A percentile compares a stretch with the other conserved stretches of the same genome.
Conservation (phyloP, 225 moss, liverwort and hornwort species). For the Rhytidiadelphus loreus region DNA sequence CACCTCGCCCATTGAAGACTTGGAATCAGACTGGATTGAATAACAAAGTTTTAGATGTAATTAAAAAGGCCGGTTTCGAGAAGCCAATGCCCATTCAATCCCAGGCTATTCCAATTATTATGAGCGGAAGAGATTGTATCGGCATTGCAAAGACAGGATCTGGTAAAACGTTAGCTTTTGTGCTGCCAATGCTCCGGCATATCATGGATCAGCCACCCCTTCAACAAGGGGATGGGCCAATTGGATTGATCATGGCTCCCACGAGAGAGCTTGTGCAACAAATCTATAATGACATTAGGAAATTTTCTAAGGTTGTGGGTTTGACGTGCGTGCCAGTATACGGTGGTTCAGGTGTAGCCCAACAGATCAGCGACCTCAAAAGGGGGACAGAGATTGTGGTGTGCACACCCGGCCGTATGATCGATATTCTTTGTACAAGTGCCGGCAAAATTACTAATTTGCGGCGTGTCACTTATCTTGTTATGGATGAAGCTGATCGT, state of each 20-base stretch:
- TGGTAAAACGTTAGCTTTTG: constrained; percentile 94
- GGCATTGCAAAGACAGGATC: constrained; percentile 99
- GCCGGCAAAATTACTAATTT: constrained; percentile 93
- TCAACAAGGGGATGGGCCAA: constrained; percentile 90
- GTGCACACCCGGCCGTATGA: constrained; percentile 98
- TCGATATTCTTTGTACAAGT: constrained; percentile 95
- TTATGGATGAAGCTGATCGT: constrained; percentile 99
- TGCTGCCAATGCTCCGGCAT: constrained; percentile 92
- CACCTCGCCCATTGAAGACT: constrained; percentile 84
- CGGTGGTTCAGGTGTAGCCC: constrained; percentile 94
- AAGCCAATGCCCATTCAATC: constrained; percentile 97
- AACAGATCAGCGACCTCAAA: constrained; percentile 94
- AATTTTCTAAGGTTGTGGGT: constrained; percentile 79
- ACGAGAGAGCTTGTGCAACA: constrained; percentile 98
- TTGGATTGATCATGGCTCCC: constrained; percentile 96
- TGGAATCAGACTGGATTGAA: constrained; percentile 99
- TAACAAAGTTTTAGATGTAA: constrained; percentile 82
- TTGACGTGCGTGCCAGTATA: constrained; percentile 94
- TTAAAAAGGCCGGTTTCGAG: constrained; percentile 81
- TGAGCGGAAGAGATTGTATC: constrained; percentile 98
- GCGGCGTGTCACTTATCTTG: constrained; percentile 92
- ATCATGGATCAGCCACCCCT: constrained; percentile 95
- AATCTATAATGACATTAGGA: constrained; percentile 85
- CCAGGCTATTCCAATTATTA: constrained; percentile 89
- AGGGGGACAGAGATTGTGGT: constrained; percentile 97